Evolutionary conservation across 345 rosid species (phyloP).

Genomic region (Orychophragmus violaceus): DNA sequence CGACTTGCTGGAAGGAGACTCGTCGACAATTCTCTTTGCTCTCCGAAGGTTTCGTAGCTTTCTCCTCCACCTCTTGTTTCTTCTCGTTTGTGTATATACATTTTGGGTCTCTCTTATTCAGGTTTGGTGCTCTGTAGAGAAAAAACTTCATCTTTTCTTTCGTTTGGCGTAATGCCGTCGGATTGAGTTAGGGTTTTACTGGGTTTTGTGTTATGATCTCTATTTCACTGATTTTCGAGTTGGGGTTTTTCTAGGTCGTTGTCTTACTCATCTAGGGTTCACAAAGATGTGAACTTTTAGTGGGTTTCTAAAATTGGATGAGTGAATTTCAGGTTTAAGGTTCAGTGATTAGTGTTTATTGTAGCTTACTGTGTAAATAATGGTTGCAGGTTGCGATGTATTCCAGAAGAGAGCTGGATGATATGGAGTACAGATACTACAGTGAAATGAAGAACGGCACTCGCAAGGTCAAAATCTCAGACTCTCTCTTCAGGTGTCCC

Average conservation of each 20-base stretch:
- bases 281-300: not conserved
- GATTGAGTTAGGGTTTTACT: not conserved
- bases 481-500: slow-evolving; percentile 44
- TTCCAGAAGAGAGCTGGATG: slow-evolving; percentile 32
- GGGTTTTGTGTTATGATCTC: not conserved
- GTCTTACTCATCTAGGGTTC: not conserved
- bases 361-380: not conserved
- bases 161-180: not conserved
- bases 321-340: not conserved
- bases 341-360: not conserved
- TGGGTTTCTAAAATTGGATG: not conserved
- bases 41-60: not conserved
- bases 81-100: not conserved
- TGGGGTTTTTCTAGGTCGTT: not conserved
- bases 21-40: slow-evolving; percentile 2
- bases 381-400: slow-evolving; percentile 23
- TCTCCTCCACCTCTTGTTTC: not conserved
- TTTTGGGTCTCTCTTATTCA: not conserved
- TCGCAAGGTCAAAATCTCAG: slow-evolving; percentile 29
- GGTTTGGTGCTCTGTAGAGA: not conserved
- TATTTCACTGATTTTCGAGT: not conserved
- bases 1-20: not conserved
- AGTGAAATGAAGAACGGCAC: slow-evolving; percentile 35
- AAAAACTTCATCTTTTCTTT: not conserved
- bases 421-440: slow-evolving; percentile 43